Percentiles rank a stretch among this genome's conserved stretches.
phyloP scores from a whole-genome alignment of 192 early-diverging fungal species.

The Allomyces macrogynus region DNA sequence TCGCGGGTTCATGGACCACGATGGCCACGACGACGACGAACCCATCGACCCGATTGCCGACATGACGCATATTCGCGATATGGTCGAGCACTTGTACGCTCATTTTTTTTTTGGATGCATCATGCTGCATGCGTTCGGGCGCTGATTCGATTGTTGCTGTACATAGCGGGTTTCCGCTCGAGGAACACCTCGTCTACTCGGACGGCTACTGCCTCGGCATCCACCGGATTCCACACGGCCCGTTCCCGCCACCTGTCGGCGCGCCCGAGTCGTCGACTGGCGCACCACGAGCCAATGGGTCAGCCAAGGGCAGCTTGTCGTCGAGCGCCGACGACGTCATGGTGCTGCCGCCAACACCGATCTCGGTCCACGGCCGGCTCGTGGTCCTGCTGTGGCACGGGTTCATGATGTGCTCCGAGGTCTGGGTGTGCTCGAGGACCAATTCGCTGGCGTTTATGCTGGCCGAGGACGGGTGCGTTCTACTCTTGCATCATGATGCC shows the following conservation, averaged over 20 bases:
- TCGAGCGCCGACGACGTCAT: too few species aligned
- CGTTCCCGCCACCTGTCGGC: background rate
- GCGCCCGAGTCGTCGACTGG: too few species aligned
- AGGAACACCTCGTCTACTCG: slow-evolving; percentile 68
- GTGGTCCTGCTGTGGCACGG: slow-evolving; percentile 90
- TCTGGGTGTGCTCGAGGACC: slow-evolving; percentile 66
- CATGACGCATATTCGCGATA: slow-evolving; percentile 18
- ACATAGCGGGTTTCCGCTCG: slow-evolving; percentile 60
- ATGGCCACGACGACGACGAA: slow-evolving; percentile 3
- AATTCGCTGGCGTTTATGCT: slow-evolving; percentile 62
- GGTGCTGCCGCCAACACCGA: too few species aligned
- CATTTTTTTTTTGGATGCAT: background rate
- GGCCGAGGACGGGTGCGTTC: slow-evolving; percentile 46
- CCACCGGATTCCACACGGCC: slow-evolving; percentile 49
- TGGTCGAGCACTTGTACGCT: slow-evolving; percentile 21
- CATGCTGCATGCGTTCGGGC: background rate
- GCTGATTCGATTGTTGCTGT: slow-evolving; percentile 8
- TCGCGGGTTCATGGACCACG: slow-evolving; percentile 8
- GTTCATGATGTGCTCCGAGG: slow-evolving; percentile 80
- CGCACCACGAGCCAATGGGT: too few species aligned
- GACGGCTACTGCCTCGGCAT: slow-evolving; percentile 71
- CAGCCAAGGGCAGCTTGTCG: too few species aligned
- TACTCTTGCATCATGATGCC: background rate
- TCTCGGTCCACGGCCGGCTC: slow-evolving; percentile 15
- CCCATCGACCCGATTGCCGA: slow-evolving; percentile 18